A percentile compares a stretch with the other conserved stretches of the same genome.
phyloP scores from a whole-genome alignment of 306 rosid genomes.

The Vicia sativa region DNA sequence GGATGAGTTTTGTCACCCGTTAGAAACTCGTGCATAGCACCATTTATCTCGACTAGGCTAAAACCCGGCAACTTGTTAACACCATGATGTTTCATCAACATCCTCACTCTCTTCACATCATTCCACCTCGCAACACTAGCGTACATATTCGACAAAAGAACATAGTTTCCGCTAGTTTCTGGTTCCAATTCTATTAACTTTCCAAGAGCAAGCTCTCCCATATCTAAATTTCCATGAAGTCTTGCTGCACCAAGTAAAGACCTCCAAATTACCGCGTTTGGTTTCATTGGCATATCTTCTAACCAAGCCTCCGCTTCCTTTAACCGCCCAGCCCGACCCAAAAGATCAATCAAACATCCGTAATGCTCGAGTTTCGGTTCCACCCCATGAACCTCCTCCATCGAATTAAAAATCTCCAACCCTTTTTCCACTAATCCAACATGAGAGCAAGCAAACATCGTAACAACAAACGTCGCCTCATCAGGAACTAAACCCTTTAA shows the following conservation, averaged over 20 bases:
- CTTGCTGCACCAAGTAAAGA: constrained; percentile 57
- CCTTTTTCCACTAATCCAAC: constrained; percentile 51
- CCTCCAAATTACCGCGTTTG: constrained; percentile 54
- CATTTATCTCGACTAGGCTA: constrained; percentile 51
- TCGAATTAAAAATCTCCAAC: constrained; percentile 43
- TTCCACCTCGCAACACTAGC: constrained; percentile 48
- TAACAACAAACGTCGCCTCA: constrained; percentile 47
- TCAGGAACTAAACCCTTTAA: constrained; percentile 41
- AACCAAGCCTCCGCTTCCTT: constrained; percentile 50
- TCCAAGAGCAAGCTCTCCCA: constrained; percentile 49
- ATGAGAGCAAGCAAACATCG: constrained; percentile 54
- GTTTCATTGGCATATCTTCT: constrained; percentile 50
- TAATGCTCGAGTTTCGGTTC: constrained; percentile 52
- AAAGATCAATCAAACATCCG: constrained; percentile 49
- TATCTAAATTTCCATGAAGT: constrained; percentile 45
- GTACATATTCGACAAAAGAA: constrained; percentile 54
- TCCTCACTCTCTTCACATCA: constrained; percentile 53
- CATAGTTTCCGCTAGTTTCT: constrained; percentile 52
- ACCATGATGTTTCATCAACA: constrained; percentile 48
- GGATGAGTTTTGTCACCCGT: constrained; percentile 51
- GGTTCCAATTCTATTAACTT: constrained; percentile 50
- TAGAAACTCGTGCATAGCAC: constrained; percentile 56
- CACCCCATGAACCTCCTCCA: constrained; percentile 37
- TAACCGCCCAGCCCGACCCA: constrained; percentile 50
- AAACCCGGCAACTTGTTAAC: constrained; percentile 53